Evolutionary conservation across 345 rosid genomes (phyloP), one percentile per base, ranked within the genome.

Genomic region (Rhodomyrtus tomentosa): DNA sequence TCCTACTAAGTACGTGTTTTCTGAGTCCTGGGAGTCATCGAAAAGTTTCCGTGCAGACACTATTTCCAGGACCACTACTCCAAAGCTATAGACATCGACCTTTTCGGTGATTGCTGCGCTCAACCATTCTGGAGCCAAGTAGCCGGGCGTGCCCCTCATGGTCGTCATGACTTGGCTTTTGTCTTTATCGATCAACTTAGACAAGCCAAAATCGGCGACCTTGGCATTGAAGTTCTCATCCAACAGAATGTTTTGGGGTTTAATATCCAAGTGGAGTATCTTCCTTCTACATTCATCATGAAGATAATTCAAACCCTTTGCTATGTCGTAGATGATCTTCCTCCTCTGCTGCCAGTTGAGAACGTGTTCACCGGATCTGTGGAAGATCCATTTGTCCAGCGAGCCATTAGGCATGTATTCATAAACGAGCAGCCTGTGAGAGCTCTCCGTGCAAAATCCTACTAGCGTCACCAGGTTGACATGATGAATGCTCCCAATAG

Each of bases 401-500:
- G 87, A 87, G 22, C 90, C 90, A 55, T 85, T 85, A 14, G 83
- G 49, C 89, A 90, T 90, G 85, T 72, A 88, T 49, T 90, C 90
- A 80, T 87, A 85, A 14, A 90, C 86, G 4, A 90, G 87, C 52
- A 88, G 87, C 84, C 84, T 81, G n/a, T 88, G 87, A 9, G 88
- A 72, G 54, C 83, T 87, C n/a, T 88, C 89, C 22, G 79, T 84
- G 68, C 92, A 90, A 86, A 59, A 87, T 32, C 89, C 89, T 14
- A 84, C 59, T 36, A 88, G 50, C 27, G 86, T 90, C 22, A 88
- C 87, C 85, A 89, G 82, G 84, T 81, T 87, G 5, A 86, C 40
- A 40, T 90, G 90, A 80, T 90, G 91, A 15, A 90, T 85, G 84
- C 88, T 90, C 36, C 92, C 83, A 22, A 87, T 87, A 20, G 89